These are phyloP conservation scores for Microcyclospora tardicrescens DNA, from an alignment of 2,329 filamentous ascomycete species.

Conservation along the genomic window DNA sequence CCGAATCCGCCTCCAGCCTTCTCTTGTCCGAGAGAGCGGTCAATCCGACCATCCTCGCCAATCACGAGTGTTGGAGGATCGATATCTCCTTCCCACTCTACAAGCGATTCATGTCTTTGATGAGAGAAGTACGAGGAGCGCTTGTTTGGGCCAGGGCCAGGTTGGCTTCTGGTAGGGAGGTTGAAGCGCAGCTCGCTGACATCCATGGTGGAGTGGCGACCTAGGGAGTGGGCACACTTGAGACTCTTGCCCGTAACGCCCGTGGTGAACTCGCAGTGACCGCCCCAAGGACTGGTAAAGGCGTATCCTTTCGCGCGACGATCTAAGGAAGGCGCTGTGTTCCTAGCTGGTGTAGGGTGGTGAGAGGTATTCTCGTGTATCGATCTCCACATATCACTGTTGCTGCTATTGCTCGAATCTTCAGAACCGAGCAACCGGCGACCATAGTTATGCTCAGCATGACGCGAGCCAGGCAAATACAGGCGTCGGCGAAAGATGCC, in stretches of 20 bases:
- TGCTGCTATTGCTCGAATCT: slow-evolving; percentile 2
- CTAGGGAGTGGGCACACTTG: slow-evolving; percentile 17
- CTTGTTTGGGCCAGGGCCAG: slow-evolving; percentile 18
- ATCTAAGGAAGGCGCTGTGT: slow-evolving; percentile 11
- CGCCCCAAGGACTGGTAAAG: slow-evolving; percentile 78
- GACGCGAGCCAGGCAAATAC: slow-evolving; percentile 35
- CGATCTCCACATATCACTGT: background rate
- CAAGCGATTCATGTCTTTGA: background rate
- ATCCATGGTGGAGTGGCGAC: slow-evolving; percentile 24
- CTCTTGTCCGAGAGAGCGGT: slow-evolving; percentile 67
- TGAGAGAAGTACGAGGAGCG: slow-evolving; percentile 12
- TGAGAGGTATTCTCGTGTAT: slow-evolving; percentile 4
- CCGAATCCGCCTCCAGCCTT: slow-evolving; percentile 73
- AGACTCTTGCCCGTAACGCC: slow-evolving; percentile 53
- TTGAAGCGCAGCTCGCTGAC: slow-evolving; percentile 88
- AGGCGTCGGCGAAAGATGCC: slow-evolving; percentile 33
- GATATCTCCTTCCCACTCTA: slow-evolving; percentile 1
- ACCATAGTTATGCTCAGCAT: slow-evolving; percentile 27
- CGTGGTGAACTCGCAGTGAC: slow-evolving; percentile 73
- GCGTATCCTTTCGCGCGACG: slow-evolving; percentile 53
- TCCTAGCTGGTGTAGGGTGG: background rate
- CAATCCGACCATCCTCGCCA: slow-evolving; percentile 39
- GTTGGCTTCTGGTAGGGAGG: slow-evolving; percentile 41
- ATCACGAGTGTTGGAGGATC: slow-evolving; percentile 13
- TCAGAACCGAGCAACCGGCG: slow-evolving; percentile 20